Percentiles rank a stretch among this genome's conserved stretches.
These are phyloP conservation scores for Lipomyces yamadae DNA, from an alignment of 805 yeast genomes.

Conservation along the genomic window DNA sequence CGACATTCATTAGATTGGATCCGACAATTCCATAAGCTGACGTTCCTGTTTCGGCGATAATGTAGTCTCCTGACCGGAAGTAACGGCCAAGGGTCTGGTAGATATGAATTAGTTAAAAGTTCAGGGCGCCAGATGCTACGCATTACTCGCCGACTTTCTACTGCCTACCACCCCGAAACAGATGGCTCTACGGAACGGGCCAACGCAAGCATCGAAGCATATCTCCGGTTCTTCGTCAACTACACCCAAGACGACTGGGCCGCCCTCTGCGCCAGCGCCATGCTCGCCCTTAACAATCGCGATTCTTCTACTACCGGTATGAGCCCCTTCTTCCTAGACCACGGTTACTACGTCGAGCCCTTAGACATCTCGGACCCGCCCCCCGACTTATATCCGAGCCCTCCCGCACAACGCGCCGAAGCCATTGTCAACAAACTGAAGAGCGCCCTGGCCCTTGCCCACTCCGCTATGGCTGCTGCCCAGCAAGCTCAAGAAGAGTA, in stretches of 20 bases:
- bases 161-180: slow-evolving; percentile 14
- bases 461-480: neutral
- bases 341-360: neutral
- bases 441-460: neutral
- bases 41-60: slow-evolving; percentile 69
- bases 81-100: slow-evolving; percentile 40
- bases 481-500: neutral
- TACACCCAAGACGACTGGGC: neutral
- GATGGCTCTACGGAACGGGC: slow-evolving; percentile 16
- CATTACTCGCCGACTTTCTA: neutral
- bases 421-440: neutral
- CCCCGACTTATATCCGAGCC: neutral
- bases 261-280: neutral
- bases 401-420: neutral
- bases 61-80: slow-evolving; percentile 61
- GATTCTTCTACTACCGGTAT: neutral
- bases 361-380: neutral
- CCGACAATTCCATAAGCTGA: slow-evolving; percentile 63
- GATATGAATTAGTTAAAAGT: neutral
- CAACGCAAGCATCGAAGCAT: slow-evolving; percentile 9
- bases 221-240: neutral
- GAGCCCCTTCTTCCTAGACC: neutral
- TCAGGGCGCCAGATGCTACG: too few relatives aligned
- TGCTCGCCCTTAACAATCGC: neutral
- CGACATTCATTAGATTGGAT: slow-evolving; percentile 54